These are phyloP conservation scores for Ceratocystiopsis sp. DNA, from an alignment of 2,329 filamentous ascomycete genomes.

Conservation along the genomic window DNA sequence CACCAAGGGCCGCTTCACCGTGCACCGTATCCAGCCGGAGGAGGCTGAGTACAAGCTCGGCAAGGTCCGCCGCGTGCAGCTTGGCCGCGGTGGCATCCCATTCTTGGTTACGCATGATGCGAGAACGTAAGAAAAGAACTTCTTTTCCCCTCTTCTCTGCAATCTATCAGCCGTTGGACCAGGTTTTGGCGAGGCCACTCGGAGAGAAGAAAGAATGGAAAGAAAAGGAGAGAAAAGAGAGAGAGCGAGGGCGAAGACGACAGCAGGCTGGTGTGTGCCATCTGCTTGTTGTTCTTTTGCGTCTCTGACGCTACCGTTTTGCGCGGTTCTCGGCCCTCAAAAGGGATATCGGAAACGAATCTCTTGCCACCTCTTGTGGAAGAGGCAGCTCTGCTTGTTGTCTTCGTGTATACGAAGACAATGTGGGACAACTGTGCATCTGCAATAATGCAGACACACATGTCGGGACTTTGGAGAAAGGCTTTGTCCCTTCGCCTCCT, in stretches of 20 bases:
- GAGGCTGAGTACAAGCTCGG: constrained; percentile 99
- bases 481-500: neutral
- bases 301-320: too few species aligned
- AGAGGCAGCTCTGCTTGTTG: too few species aligned
- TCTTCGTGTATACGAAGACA: too few species aligned
- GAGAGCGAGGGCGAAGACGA: neutral
- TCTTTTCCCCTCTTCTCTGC: constrained; percentile 24
- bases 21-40: constrained; percentile 97
- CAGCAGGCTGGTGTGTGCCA: too few species aligned
- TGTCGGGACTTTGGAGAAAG: too few species aligned
- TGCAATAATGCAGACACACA: too few species aligned
- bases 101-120: constrained; percentile 99
- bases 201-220: neutral
- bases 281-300: too few species aligned
- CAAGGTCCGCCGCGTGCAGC: constrained; percentile 99
- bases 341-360: too few species aligned
- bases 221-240: constrained; percentile 7
- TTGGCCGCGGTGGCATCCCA: constrained; percentile 99
- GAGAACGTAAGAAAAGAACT: constrained; percentile 70
- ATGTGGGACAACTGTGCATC: too few species aligned
- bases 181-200: constrained; percentile 65
- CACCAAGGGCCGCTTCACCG: constrained; percentile 99
- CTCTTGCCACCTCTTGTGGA: too few species aligned
- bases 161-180: constrained; percentile 99
- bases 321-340: too few species aligned